Evolutionary conservation across 495 filamentous ascomycete genomes (phyloP).

Genomic region (Lasiosphaeriaceae sp.): DNA sequence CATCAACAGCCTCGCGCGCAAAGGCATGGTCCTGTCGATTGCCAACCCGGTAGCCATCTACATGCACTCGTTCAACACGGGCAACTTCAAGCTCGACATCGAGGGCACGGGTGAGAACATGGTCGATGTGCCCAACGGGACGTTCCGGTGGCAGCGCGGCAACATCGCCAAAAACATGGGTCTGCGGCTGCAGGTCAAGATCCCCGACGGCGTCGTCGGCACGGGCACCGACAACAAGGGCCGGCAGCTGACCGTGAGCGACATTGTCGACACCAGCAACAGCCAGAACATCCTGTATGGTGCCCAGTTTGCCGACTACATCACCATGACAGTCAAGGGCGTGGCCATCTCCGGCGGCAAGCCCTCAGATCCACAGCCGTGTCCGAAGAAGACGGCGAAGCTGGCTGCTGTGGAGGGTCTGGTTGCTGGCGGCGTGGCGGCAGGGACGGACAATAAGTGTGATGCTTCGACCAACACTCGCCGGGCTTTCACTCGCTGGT

Average conservation of each 20-base stretch:
- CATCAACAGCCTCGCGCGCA: slow-evolving; percentile 4
- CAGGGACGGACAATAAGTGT: too few relatives aligned
- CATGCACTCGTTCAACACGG: slow-evolving; percentile 1
- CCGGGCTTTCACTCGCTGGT: too few relatives aligned
- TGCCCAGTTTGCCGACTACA: slow-evolving; percentile 8
- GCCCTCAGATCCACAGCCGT: not conserved
- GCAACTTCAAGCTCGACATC: slow-evolving; percentile 6
- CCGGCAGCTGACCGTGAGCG: slow-evolving; percentile 5
- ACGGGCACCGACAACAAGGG: not conserved
- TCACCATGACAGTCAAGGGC: slow-evolving; percentile 4
- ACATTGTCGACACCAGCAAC: slow-evolving; percentile 7
- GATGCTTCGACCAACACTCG: too few relatives aligned
- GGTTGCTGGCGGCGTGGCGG: too few relatives aligned
- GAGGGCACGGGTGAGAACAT: slow-evolving; percentile 8
- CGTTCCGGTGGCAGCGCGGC: not conserved
- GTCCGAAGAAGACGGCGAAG: not conserved
- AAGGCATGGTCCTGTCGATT: slow-evolving; percentile 1
- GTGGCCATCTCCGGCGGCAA: not conserved
- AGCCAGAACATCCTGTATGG: slow-evolving; percentile 1
- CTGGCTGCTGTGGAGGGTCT: too few relatives aligned
- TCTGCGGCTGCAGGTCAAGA: slow-evolving; percentile 2
- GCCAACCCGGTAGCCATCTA: slow-evolving; percentile 7
- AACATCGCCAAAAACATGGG: slow-evolving; percentile 5
- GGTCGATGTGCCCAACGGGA: slow-evolving; percentile 1
- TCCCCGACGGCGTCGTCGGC: slow-evolving; percentile 4